Evolutionary conservation across 495 filamentous ascomycete species (phyloP), one percentile per base, ranked within the genome.

Genomic region (Astrocystis sublimbata): DNA sequence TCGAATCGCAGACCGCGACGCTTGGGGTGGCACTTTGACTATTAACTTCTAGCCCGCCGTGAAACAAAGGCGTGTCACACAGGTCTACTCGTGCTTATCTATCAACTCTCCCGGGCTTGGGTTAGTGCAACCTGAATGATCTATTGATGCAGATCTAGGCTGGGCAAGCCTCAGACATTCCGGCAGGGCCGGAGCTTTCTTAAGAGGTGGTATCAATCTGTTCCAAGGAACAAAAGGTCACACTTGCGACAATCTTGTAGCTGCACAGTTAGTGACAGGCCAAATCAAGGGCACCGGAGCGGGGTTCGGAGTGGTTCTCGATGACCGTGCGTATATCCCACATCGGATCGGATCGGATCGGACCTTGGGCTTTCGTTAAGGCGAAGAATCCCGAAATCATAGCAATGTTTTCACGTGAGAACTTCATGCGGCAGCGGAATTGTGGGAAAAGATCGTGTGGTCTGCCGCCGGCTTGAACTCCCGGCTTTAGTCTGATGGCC

Each of bases 321-420:
- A 55, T 84, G 56, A 80, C 76, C 2, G 78, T 83, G 75, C 80
- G 80, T 41, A 78, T 78, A 81, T 13, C 81, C 80, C 13, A 63
- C 64, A 13, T 47, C 58, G 36, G n/a, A n/a, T n/a, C n/a, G n/a
- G n/a, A n/a, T n/a, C n/a, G n/a, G n/a, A n/a, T n/a, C n/a, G n/a
- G 46, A 30, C 38, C 51, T 68, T 13, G 28, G 43, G 5, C 63
- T 68, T 40, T 30, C 43, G 53, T 36, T 2, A 41, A 36, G 4
- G 19, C 36, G 24, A 54, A 43, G 45, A 51, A 60, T 24, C 61
- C 62, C 52, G 49, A 28, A 2, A 62, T 63, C 23, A 49, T 42
- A 38, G 15, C 55, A 2, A 45, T 65, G 10, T 60, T 63, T 21
- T 56, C 62, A 6, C 59, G 52, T 13, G 30, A 46, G 2, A 60